phyloP scores from a whole-genome alignment of 176 grass and related monocot species.

The Lolium multiflorum region DNA sequence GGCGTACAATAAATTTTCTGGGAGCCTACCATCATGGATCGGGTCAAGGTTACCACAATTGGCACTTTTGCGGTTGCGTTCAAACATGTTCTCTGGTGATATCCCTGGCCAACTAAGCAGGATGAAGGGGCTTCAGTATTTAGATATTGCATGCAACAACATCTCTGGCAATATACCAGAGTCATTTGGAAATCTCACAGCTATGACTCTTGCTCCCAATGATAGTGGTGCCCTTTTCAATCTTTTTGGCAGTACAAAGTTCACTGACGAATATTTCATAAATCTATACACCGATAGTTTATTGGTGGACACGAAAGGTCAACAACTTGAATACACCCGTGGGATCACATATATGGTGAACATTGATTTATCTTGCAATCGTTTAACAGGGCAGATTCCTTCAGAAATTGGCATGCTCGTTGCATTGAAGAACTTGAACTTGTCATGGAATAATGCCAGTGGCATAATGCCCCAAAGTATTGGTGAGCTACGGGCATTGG shows the following conservation, averaged over 20 bases:
- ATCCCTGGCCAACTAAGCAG: background rate
- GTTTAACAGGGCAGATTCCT: constrained; percentile 24
- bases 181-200: background rate
- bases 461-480: constrained; percentile 40
- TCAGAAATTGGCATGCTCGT: background rate
- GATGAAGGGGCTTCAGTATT: background rate
- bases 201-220: background rate
- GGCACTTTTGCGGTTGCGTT: background rate
- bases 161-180: background rate
- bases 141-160: constrained; percentile 2
- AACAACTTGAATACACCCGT: background rate
- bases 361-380: constrained; percentile 34
- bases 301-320: background rate
- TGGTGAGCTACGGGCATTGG: background rate
- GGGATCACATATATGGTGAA: constrained; percentile 14
- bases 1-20: background rate
- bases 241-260: too few species aligned
- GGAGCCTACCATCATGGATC: background rate
- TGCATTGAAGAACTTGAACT: constrained; percentile 22
- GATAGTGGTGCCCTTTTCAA: background rate
- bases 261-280: too few species aligned
- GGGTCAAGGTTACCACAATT: background rate
- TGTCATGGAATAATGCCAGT: constrained; percentile 39
- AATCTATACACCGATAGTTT: too few species aligned
- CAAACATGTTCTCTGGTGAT: background rate